Conservation (phyloP, 257 asterid species). For the Gentiana dahurica region DNA sequence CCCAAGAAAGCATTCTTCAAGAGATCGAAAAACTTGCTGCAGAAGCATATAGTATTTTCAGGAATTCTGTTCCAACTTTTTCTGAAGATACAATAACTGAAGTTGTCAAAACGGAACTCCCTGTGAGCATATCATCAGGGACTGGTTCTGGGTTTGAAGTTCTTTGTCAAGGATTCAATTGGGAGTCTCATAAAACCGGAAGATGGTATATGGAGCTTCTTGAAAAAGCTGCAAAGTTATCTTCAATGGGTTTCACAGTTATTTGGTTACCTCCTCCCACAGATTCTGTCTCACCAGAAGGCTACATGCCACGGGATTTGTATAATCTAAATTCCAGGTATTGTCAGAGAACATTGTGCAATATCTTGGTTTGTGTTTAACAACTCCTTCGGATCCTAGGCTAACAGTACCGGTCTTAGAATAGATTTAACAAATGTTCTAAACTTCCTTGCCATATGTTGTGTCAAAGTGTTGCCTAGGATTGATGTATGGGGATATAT, state of each 20-base stretch:
- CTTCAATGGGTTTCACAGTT: constrained; percentile 79
- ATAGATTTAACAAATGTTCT: no score
- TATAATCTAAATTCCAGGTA: constrained; percentile 95
- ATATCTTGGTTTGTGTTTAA: not conserved
- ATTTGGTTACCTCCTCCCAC: constrained; percentile 99
- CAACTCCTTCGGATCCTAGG: not conserved
- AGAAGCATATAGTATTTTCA: constrained; percentile 89
- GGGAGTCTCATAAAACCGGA: constrained; percentile 97
- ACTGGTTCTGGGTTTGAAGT: constrained; percentile 88
- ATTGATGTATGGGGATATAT: no score
- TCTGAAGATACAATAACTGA: constrained; percentile 27
- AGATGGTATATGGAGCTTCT: constrained; percentile 76
- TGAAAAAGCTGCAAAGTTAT: constrained; percentile 56
- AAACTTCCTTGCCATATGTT: no score
- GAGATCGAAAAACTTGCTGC: constrained; percentile 99
- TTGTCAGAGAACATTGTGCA: not conserved
- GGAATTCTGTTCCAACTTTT: constrained; percentile 51
- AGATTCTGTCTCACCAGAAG: constrained; percentile 95
- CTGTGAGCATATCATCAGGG: constrained; percentile 52
- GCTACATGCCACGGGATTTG: constrained; percentile 93
- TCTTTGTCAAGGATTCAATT: constrained; percentile 88
- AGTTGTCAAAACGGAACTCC: constrained; percentile 28
- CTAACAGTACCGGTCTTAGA: not conserved
- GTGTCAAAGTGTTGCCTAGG: no score
- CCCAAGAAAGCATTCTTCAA: constrained; percentile 81